Percentiles rank a stretch among this genome's conserved stretches.
These are phyloP conservation scores for Ophiostoma ips DNA, from an alignment of 2,329 filamentous ascomycete species.

Conservation along the genomic window DNA sequence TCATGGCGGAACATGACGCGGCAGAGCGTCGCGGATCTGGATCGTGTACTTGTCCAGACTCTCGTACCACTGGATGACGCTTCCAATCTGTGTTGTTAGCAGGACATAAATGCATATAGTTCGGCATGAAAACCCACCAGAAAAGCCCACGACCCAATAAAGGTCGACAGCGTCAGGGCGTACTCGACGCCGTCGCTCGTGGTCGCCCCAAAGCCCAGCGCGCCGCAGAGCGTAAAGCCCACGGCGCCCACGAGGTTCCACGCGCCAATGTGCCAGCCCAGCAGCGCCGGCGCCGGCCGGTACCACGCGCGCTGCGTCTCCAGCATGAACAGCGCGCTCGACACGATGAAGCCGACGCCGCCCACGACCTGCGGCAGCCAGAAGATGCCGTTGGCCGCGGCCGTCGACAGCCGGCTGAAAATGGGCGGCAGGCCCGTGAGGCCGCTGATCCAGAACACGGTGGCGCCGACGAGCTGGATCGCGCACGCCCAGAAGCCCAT, in stretches of 20 bases:
- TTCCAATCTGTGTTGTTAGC: constrained; percentile 17
- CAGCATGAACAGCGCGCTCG: constrained; percentile 45
- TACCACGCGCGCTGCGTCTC: constrained; percentile 54
- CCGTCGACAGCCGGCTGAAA: constrained; percentile 30
- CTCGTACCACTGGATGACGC: constrained; percentile 21
- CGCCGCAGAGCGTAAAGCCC: constrained; percentile 49
- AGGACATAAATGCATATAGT: too few relatives aligned
- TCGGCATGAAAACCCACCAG: constrained; percentile 22
- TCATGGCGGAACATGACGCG: neutral
- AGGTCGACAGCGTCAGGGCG: constrained; percentile 34
- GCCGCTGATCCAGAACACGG: constrained; percentile 50
- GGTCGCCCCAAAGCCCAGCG: constrained; percentile 33
- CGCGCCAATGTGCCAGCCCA: constrained; percentile 54
- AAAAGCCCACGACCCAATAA: constrained; percentile 36
- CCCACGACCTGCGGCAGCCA: constrained; percentile 51
- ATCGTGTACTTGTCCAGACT: constrained; percentile 22
- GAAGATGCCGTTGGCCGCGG: constrained; percentile 39
- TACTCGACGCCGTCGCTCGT: constrained; percentile 28
- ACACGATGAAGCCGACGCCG: constrained; percentile 47
- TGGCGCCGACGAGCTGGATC: constrained; percentile 42
- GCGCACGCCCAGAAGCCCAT: constrained; percentile 48
- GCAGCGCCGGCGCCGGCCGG: constrained; percentile 35
- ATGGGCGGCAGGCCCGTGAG: constrained; percentile 47
- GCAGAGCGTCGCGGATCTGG: constrained; percentile 9
- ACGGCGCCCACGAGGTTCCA: constrained; percentile 52